A percentile compares a stretch with the other conserved stretches of the same genome.
These are phyloP conservation scores for Aspergillus nomiae DNA, from an alignment of 2,329 filamentous ascomycete species.

Conservation along the genomic window DNA sequence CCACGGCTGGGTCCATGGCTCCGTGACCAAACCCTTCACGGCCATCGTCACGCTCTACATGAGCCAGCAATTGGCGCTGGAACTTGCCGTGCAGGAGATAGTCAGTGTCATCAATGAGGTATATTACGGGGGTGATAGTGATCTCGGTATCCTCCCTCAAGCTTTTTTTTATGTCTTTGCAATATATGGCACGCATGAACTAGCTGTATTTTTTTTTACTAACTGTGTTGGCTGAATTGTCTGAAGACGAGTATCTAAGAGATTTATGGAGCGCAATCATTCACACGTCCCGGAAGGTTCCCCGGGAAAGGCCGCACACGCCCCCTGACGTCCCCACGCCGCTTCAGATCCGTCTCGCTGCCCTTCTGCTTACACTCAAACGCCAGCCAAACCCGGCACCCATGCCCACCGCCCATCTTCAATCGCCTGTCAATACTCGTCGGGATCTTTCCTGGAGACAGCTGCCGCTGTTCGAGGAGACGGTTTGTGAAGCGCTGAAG, in stretches of 20 bases:
- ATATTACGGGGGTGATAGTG: constrained; percentile 7
- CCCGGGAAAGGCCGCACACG: not conserved
- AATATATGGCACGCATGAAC: not conserved
- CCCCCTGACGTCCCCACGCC: constrained; percentile 1
- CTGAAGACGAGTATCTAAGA: constrained; percentile 6
- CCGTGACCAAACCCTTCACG: constrained; percentile 13
- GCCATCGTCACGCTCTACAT: constrained; percentile 13
- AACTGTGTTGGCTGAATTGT: too few species aligned
- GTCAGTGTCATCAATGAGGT: constrained; percentile 10
- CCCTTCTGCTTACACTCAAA: constrained; percentile 10
- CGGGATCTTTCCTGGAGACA: constrained; percentile 3
- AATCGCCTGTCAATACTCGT: not conserved
- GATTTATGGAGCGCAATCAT: constrained; percentile 16
- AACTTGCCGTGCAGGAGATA: constrained; percentile 10
- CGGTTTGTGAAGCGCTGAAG: not conserved
- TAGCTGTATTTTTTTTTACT: too few species aligned
- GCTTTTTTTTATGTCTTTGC: not conserved
- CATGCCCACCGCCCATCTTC: not conserved
- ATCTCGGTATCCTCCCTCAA: constrained; percentile 3
- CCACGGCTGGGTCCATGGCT: constrained; percentile 15
- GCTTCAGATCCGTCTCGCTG: constrained; percentile 8
- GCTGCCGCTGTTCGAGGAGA: constrained; percentile 8
- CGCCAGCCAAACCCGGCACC: constrained; percentile 4
- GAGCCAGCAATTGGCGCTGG: constrained; percentile 6
- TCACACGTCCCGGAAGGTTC: constrained; percentile 10